Conservation (phyloP, 2,329 filamentous ascomycete species). For the Trichoderma atroviride region DNA sequence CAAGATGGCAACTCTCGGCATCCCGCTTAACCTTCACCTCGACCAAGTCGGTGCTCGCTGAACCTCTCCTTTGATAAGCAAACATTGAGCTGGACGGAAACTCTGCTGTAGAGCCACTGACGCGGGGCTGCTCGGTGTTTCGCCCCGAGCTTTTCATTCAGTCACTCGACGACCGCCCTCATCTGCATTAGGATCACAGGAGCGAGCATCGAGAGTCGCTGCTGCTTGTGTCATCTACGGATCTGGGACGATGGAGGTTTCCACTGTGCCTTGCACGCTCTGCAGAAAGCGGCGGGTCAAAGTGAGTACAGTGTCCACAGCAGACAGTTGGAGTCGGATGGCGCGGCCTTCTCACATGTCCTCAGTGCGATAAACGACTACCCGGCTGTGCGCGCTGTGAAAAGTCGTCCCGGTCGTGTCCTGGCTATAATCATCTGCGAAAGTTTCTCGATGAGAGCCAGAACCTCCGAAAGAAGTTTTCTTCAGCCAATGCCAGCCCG, state of each 20-base stretch:
- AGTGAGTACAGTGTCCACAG: slow-evolving; percentile 23
- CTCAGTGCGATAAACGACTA: slow-evolving; percentile 30
- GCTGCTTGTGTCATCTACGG: not conserved
- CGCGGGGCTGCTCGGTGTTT: slow-evolving; percentile 21
- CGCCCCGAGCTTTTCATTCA: slow-evolving; percentile 6
- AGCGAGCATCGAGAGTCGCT: slow-evolving; percentile 10
- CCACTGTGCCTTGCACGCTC: slow-evolving; percentile 28
- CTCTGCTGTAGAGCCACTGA: slow-evolving; percentile 17
- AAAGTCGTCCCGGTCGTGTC: slow-evolving; percentile 28
- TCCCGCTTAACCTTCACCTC: not conserved
- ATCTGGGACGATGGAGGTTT: slow-evolving; percentile 21
- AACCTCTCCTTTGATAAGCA: slow-evolving; percentile 9
- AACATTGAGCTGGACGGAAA: not conserved
- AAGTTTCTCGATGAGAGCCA: slow-evolving; percentile 29
- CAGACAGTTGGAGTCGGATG: not conserved
- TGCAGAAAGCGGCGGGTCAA: slow-evolving; percentile 31
- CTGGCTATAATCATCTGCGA: slow-evolving; percentile 30
- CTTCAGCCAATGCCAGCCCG: not conserved
- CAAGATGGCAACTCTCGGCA: slow-evolving; percentile 8
- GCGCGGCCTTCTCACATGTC: slow-evolving; percentile 8
- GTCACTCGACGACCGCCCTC: slow-evolving; percentile 4
- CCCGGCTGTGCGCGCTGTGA: slow-evolving; percentile 29
- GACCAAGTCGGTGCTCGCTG: not conserved
- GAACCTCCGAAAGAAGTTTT: slow-evolving; percentile 28
- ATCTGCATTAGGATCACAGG: slow-evolving; percentile 21